Evolutionary conservation across 2,329 filamentous ascomycete genomes (phyloP).

Genomic region (Podosphaera fusca): DNA sequence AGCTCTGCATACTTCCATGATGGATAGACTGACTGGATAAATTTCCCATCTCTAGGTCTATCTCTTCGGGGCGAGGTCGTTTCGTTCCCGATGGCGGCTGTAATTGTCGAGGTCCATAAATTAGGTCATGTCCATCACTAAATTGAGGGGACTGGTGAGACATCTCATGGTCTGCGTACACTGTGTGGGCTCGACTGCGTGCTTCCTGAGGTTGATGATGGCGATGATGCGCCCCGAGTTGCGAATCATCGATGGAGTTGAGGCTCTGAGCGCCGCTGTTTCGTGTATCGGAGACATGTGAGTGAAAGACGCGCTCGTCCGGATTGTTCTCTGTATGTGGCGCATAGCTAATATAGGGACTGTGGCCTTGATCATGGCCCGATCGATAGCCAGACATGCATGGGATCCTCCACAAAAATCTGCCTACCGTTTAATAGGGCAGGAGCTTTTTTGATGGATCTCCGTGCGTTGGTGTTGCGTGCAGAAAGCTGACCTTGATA

Average conservation of each 20-base stretch:
- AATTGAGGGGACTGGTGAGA: constrained; percentile 23
- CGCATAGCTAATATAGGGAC: constrained; percentile 53
- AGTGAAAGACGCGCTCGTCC: constrained; percentile 40
- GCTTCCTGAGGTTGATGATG: constrained; percentile 25
- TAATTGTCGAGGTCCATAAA: constrained; percentile 21
- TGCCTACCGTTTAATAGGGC: background rate
- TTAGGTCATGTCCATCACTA: constrained; percentile 26
- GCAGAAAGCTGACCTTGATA: background rate
- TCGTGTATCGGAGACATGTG: constrained; percentile 18
- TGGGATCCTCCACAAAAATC: constrained; percentile 46
- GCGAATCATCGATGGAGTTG: constrained; percentile 11
- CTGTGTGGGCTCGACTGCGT: constrained; percentile 24
- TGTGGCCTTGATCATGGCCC: constrained; percentile 22
- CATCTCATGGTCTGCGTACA: constrained; percentile 33
- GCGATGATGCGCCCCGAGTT: constrained; percentile 23
- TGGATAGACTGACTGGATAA: constrained; percentile 22
- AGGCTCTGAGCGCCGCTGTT: constrained; percentile 15
- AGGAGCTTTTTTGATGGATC: background rate
- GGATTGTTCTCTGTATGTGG: constrained; percentile 41
- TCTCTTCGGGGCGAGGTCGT: constrained; percentile 30
- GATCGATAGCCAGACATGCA: constrained; percentile 40
- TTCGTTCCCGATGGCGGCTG: constrained; percentile 20
- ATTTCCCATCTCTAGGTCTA: constrained; percentile 25
- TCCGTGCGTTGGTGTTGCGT: background rate
- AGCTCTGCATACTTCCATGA: constrained; percentile 13